Base-by-base conservation (phyloP, 1,284 basidiomycete genomes). In the Apiotrichum porosum region DNA sequence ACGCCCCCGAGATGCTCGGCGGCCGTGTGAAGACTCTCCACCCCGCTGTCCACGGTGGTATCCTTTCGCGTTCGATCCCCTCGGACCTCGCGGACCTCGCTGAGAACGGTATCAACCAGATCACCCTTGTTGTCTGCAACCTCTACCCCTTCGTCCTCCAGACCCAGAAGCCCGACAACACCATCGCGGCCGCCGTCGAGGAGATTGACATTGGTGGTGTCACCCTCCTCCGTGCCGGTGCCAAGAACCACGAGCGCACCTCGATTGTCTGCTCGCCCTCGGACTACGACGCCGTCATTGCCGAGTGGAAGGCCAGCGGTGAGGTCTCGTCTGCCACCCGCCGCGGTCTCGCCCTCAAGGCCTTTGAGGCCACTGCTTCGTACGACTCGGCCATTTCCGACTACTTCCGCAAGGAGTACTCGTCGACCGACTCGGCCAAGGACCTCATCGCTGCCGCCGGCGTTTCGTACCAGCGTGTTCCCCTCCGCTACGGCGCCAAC, bases 201-300 rank as follows among this genome's bases (percentile, higher is more conserved):
- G 95, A 99, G 76, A 88, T 99, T 62, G 95, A 99, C 75, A 98
- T 98, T 57, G 95, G 95, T 6, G 95, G 95, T 39, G 95, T 99
- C 35, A 98, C 95, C 2, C 85, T 99, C 21, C 83, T 98, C 43
- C 88, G 95, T 48, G 95, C 95, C 8, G 95, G 93, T 6, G 95
- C 95, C 51, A 99, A 99, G 78, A 99, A 99, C 76, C 95, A 98
- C 76, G 86, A 82, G 52, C 87, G 92, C 42, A 90, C 94, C 19
- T 86, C 85, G 24, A 85, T 98, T 52, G 80, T 98, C 47, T 95
- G 88, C 43, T 91, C 95, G 69, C 95, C 95, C 13, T 75, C 80
- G n/a, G 95, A 99, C 75, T 99, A 99, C 72, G 72, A 79, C 41
- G 79, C 81, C 51, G 95, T 97, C 75, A 73, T 97, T 43, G 75